Evolutionary conservation across 2,329 filamentous ascomycete species (phyloP), one percentile per base, ranked within the genome.

Genomic region (Xylariomycetidae sp.): DNA sequence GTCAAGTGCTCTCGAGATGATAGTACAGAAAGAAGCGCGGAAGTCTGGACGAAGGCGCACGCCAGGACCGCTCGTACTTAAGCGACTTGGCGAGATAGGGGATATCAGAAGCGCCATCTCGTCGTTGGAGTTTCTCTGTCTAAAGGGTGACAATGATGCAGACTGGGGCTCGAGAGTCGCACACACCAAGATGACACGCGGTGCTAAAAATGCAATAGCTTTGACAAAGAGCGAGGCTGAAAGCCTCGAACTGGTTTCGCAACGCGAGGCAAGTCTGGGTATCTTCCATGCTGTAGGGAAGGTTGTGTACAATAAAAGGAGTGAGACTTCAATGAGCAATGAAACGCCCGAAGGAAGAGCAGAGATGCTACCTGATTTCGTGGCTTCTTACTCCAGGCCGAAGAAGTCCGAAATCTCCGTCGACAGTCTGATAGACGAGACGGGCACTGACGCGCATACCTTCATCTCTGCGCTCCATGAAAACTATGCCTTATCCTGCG

Each of bases 271-370:
- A 12, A 95, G 83, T 42, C 68, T 98, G 3, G 92, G 90, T 2
- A 88, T 98, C 31, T 98, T 98, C 53, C 92, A 98, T 57, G 88
- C 92, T 1, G 85, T 97, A 10, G 92, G 90, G 4, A 96, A 92
- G 56, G 86, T 98, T 3, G 82, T 97, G 1, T 94, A 97, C 65
- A 98, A 98, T 65, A 98, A 96, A 57, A 77, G 92, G 28, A 74
- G 84, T 15, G 78, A 82, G 17, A 56, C 41, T 28, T 58, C 61
- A 4, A 61, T 69, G 10, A 47, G 57, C 7, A 54, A 54, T 7
- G 23, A 42, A 13, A 51, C 54, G 12, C 36, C 37, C 7, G 61
- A 68, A 19, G 54, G 59, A 3, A 59, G 61, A 13, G 64, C 64
- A 4, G 79, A 83, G 47, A 58, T 59, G 16, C 63, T 87, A 13